These are phyloP conservation scores for Bathelium albidoporum DNA, from an alignment of 495 filamentous ascomycete genomes.

Conservation along the genomic window DNA sequence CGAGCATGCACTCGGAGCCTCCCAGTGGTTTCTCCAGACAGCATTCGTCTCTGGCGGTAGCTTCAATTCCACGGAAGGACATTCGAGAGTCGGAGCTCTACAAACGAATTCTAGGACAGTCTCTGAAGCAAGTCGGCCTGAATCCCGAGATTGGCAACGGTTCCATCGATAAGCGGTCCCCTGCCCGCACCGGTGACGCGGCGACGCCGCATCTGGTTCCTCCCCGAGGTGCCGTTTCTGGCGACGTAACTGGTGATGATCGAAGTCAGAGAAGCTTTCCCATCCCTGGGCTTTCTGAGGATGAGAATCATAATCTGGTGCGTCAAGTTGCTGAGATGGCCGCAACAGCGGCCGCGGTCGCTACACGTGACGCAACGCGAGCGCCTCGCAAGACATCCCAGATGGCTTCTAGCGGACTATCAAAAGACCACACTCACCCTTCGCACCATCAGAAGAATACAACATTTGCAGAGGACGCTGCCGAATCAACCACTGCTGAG, in stretches of 20 bases:
- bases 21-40: background rate
- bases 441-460: background rate
- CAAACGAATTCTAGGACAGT: constrained; percentile 86
- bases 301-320: constrained; percentile 69
- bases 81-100: constrained; percentile 81
- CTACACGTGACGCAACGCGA: constrained; percentile 65
- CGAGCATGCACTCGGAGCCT: background rate
- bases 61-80: constrained; percentile 14
- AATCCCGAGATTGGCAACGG: constrained; percentile 12
- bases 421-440: background rate
- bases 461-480: constrained; percentile 13
- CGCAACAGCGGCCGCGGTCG: constrained; percentile 80
- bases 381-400: constrained; percentile 39
- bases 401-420: constrained; percentile 21
- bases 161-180: constrained; percentile 1
- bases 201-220: constrained; percentile 30
- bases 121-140: constrained; percentile 67
- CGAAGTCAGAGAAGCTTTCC: constrained; percentile 29
- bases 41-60: background rate
- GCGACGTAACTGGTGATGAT: constrained; percentile 21
- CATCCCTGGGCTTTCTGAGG: constrained; percentile 60
- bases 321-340: constrained; percentile 84
- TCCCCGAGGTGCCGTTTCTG: constrained; percentile 38
- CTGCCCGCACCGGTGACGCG: background rate
- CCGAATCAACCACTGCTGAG: background rate